Conservation (phyloP, 257 asterid genomes). For the Leonotis leonurus region DNA sequence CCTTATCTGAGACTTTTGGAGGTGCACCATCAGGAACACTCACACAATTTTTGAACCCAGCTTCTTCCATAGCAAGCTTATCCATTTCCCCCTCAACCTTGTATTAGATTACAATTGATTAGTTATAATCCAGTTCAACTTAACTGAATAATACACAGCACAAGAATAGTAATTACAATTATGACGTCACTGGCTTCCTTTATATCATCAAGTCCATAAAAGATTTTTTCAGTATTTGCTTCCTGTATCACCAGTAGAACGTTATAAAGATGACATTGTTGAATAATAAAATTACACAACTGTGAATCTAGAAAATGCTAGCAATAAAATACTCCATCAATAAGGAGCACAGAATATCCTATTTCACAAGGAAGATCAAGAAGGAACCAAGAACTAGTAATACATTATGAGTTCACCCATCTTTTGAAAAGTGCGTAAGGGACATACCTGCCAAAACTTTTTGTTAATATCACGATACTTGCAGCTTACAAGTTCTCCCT, state of each 20-base stretch:
- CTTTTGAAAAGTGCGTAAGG: too few relatives aligned
- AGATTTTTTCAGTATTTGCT: constrained; percentile 63
- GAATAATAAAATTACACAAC: background rate
- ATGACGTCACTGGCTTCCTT: constrained; percentile 73
- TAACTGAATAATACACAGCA: constrained; percentile 16
- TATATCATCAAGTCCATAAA: constrained; percentile 87
- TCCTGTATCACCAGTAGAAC: constrained; percentile 46
- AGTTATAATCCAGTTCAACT: constrained; percentile 3
- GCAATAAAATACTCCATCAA: background rate
- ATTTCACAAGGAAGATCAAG: too few relatives aligned
- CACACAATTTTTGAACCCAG: constrained; percentile 83
- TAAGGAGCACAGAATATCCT: background rate
- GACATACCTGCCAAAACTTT: constrained; percentile 68
- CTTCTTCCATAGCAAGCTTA: constrained; percentile 97
- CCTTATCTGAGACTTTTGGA: constrained; percentile 55
- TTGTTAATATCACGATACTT: constrained; percentile 64
- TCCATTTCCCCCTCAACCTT: constrained; percentile 99
- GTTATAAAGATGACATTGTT: constrained; percentile 15
- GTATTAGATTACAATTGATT: constrained; percentile 6
- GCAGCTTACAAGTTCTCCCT: constrained; percentile 72
- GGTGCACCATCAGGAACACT: constrained; percentile 97
- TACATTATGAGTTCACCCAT: too few relatives aligned
- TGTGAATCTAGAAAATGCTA: too few relatives aligned
- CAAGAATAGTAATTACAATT: constrained; percentile 48
- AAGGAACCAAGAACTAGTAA: background rate